Base-by-base conservation (phyloP, 139 green algal species). In the Deuterostichococcus epilithicus region DNA sequence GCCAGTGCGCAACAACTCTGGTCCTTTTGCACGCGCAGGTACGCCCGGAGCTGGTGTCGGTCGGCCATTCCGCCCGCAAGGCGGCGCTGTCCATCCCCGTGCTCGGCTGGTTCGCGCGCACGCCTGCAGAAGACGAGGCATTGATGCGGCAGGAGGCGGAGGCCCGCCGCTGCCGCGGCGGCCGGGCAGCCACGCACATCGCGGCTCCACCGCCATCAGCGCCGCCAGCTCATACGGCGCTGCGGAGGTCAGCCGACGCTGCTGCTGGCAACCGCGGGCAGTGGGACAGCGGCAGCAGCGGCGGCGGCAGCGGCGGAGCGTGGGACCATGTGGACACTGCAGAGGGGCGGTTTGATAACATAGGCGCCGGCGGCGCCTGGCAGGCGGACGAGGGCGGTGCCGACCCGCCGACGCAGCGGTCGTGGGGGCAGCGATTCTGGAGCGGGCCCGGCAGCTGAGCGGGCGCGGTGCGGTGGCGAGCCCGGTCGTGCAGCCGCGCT, bases 41-140 rank as follows among this genome's bases (percentile, higher is more conserved):
- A 20, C 52, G 52, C 52, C 52, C 52, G 13, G 52, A 63, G 52
- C 52, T 63, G 52, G 52, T 63, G 10, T 63, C 52, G 13, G 28
- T 63, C 18, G 52, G 52, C 10, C 52, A 63, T 3, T 63, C 52
- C 18, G 52, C 52, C 3, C 52, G 52, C 52, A 63, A 63, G 52
- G 52, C 52, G 52, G 52, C 52, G 52, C 52, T 63, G 52, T 63
- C 52, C 35, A 25, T 73, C 1, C 68, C 68, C 26, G 18, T 73
- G 35, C 68, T 73, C 35, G 68, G 39, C 28, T 73, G 68, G 68
- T 73, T 73, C 35, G 35, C 39, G 15, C 34, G 68, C 35, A 34
- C 34, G 28, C 68, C 68, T 37, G 68, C 35, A 15, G 68, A 73
- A 2, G 68, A 73, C 38, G 39, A 42, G 28, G 25, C 35, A 20